Evolutionary conservation across 2,329 filamentous ascomycete genomes (phyloP).

Genomic region (Xylaria digitata): DNA sequence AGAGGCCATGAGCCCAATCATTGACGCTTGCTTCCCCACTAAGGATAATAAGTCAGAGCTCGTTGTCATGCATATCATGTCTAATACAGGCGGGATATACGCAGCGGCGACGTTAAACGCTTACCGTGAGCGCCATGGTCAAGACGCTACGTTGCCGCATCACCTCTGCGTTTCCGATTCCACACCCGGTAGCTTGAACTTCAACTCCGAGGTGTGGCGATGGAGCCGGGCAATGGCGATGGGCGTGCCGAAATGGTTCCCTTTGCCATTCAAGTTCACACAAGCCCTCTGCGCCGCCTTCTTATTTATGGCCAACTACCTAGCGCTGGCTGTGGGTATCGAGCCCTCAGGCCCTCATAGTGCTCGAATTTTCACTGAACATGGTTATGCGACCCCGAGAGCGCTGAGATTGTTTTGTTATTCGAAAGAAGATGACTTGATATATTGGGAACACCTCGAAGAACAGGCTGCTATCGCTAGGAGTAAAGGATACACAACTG

Average conservation of each 20-base stretch:
- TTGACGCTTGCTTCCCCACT: conserved; percentile 54
- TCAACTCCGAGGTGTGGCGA: conserved; percentile 57
- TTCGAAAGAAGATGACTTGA: conserved; percentile 67
- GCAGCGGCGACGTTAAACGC: conserved; percentile 61
- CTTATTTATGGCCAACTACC: conserved; percentile 53
- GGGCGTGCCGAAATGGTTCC: conserved; percentile 59
- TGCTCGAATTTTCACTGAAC: conserved; percentile 53
- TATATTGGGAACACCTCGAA: conserved; percentile 66
- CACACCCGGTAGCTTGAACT: conserved; percentile 61
- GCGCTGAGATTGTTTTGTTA: conserved; percentile 68
- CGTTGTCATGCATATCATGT: conserved; percentile 66
- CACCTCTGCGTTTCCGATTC: conserved; percentile 63
- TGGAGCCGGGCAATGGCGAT: conserved; percentile 67
- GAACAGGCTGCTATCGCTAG: conserved; percentile 62
- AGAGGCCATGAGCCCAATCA: conserved; percentile 58
- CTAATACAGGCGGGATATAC: conserved; percentile 68
- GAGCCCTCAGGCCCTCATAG: conserved; percentile 57
- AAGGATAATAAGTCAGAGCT: conserved; percentile 45
- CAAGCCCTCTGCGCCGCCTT: conserved; percentile 60
- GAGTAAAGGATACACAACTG: conserved; percentile 61
- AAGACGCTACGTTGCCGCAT: conserved; percentile 57
- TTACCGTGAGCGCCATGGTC: conserved; percentile 54
- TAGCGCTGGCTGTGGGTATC: conserved; percentile 53
- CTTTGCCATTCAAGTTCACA: conserved; percentile 62
- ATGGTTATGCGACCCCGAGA: conserved; percentile 49